Percentiles rank a stretch among this genome's conserved stretches.
Evolutionary conservation across 2,329 filamentous ascomycete genomes (phyloP).

Genomic region (Hortaea werneckii): DNA sequence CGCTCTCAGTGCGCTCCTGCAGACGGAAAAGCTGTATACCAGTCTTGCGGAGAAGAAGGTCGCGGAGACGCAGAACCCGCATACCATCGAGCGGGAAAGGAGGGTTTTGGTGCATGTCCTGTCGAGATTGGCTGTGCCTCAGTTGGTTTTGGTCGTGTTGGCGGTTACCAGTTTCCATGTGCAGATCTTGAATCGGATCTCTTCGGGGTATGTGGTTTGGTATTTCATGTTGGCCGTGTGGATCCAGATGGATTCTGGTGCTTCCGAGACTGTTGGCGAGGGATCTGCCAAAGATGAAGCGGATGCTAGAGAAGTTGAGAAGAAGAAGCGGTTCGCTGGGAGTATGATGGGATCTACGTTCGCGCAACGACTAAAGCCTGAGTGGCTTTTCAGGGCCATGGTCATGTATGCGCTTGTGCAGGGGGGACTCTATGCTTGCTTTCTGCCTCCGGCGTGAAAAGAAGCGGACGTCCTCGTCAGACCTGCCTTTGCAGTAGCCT

Average conservation of each 20-base stretch:
- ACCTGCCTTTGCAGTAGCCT: too few relatives aligned
- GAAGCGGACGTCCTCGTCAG: too few relatives aligned
- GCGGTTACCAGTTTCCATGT: constrained; percentile 79
- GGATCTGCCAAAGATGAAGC: neutral
- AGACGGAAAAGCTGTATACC: neutral
- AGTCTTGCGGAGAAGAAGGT: constrained; percentile 2
- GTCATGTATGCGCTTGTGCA: constrained; percentile 77
- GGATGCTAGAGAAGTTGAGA: constrained; percentile 1
- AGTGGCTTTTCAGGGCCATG: constrained; percentile 53
- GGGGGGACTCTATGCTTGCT: constrained; percentile 73
- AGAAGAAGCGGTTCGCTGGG: neutral
- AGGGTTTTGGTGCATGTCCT: constrained; percentile 17
- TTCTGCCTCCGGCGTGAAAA: constrained; percentile 69
- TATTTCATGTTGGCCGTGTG: constrained; percentile 64
- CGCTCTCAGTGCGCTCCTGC: constrained; percentile 26
- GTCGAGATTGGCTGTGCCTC: constrained; percentile 56
- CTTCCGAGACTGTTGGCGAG: neutral
- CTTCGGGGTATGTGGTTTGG: constrained; percentile 82
- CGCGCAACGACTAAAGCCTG: constrained; percentile 2
- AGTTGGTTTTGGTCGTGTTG: constrained; percentile 60
- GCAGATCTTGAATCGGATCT: constrained; percentile 83
- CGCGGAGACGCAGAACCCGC: neutral
- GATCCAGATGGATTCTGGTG: constrained; percentile 8
- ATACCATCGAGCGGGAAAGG: constrained; percentile 1
- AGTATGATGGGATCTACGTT: constrained; percentile 15